A percentile compares a stretch with the other conserved stretches of the same genome.
phyloP scores from a whole-genome alignment of 164 flowering plant species.

The Annona cherimola region DNA sequence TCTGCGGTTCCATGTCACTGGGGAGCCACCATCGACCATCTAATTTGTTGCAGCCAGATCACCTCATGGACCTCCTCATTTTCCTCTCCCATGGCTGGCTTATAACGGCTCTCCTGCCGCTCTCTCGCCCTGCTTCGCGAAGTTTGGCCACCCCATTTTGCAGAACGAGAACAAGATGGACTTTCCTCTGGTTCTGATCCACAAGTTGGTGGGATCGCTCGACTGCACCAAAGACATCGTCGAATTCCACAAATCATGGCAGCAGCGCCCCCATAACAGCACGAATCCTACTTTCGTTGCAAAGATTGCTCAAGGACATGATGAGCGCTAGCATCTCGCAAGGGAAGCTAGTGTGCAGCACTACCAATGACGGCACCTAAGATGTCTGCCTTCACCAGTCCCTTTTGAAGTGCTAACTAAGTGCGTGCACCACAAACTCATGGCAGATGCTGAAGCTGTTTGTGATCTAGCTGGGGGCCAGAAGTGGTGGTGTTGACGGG shows the following conservation, averaged over 20 bases:
- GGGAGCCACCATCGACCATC: conserved; percentile 97
- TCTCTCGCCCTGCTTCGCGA: conserved; percentile 49
- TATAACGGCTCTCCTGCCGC: conserved; percentile 52
- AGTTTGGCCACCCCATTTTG: conserved; percentile 67
- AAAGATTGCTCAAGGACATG: conserved; percentile 58
- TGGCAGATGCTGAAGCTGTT: conserved; percentile 70
- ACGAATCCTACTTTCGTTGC: too few species aligned
- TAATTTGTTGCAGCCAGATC: conserved; percentile 99
- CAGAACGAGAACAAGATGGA: conserved; percentile 69
- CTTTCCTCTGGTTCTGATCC: conserved; percentile 72
- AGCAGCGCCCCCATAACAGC: conserved; percentile 7
- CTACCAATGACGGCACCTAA: conserved; percentile 32
- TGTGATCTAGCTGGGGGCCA: conserved; percentile 61
- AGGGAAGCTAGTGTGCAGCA: conserved; percentile 78
- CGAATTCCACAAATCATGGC: conserved; percentile 69
- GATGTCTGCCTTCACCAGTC: conserved; percentile 71
- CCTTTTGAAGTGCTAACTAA: conserved; percentile 65
- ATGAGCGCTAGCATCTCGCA: conserved; percentile 69
- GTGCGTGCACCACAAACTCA: conserved; percentile 53
- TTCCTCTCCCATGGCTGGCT: conserved; percentile 68
- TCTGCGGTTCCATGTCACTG: conserved; percentile 98
- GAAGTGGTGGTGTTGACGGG: conserved; percentile 75
- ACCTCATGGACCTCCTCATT: conserved; percentile 56
- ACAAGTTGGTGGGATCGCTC: conserved; percentile 56
- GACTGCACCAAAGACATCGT: conserved; percentile 46